A percentile compares a stretch with the other conserved stretches of the same genome.
Conservation (phyloP, 495 filamentous ascomycete genomes). For the Aspergillus biplanus region DNA sequence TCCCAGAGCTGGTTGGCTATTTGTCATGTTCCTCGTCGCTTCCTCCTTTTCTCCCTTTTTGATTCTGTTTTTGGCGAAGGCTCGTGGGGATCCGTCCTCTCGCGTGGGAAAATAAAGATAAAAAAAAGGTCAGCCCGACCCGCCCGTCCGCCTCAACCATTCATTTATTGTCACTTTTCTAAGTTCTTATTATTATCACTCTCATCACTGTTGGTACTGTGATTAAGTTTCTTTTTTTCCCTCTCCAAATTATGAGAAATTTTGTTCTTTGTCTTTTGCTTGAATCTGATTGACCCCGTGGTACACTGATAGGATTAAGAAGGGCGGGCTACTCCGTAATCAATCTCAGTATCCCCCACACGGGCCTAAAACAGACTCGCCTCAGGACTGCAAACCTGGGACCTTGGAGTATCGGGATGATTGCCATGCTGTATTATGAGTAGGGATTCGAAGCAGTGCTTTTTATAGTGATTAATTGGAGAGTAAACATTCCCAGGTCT, state of each 20-base stretch:
- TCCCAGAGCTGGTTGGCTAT: conserved; percentile 1
- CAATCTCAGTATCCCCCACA: not conserved
- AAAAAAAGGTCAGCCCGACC: conserved; percentile 16
- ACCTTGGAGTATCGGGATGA: not conserved
- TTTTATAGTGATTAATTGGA: too few relatives aligned
- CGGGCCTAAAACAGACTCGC: not conserved
- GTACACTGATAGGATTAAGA: not conserved
- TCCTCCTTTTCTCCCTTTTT: not conserved
- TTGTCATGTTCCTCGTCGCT: conserved; percentile 8
- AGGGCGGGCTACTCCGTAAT: not conserved
- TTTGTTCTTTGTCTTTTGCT: not conserved
- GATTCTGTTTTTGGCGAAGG: conserved; percentile 6
- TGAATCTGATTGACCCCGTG: not conserved
- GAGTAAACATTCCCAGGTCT: too few relatives aligned
- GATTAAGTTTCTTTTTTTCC: not conserved
- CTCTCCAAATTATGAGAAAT: not conserved
- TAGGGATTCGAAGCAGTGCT: too few relatives aligned
- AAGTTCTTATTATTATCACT: not conserved
- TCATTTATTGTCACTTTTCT: too few relatives aligned
- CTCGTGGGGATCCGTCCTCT: conserved; percentile 23
- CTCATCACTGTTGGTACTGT: not conserved
- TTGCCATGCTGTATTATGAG: too few relatives aligned
- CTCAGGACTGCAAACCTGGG: not conserved
- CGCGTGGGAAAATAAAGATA: conserved; percentile 21
- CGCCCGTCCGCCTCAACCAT: conserved; percentile 3